A percentile compares a stretch with the other conserved stretches of the same genome.
Evolutionary conservation across 495 filamentous ascomycete species (phyloP).

Genomic region (Aspergillus bertholletiae): DNA sequence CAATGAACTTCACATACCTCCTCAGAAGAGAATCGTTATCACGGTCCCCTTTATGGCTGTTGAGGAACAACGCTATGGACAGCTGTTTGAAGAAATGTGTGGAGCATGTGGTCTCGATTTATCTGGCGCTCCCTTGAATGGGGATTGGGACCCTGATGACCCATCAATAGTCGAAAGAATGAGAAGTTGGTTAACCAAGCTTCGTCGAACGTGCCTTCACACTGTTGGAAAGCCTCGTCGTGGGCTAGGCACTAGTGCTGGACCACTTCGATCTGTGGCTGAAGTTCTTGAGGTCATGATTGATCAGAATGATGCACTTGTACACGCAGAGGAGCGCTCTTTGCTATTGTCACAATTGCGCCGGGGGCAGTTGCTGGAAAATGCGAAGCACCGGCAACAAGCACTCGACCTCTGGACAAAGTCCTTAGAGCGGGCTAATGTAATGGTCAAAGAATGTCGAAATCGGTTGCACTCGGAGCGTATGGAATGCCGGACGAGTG

Average conservation of each 20-base stretch:
- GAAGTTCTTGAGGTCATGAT: slow-evolving; percentile 89
- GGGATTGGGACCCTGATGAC: slow-evolving; percentile 62
- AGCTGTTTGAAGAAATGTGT: slow-evolving; percentile 70
- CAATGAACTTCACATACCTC: slow-evolving; percentile 61
- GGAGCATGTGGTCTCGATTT: slow-evolving; percentile 60
- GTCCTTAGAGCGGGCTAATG: slow-evolving; percentile 50
- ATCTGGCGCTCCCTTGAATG: slow-evolving; percentile 56
- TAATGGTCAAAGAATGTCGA: slow-evolving; percentile 62
- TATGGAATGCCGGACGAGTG: slow-evolving; percentile 17
- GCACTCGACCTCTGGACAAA: slow-evolving; percentile 66
- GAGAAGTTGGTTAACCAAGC: slow-evolving; percentile 62
- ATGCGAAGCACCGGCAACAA: slow-evolving; percentile 49
- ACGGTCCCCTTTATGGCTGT: slow-evolving; percentile 83
- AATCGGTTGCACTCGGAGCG: slow-evolving; percentile 54
- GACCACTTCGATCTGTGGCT: slow-evolving; percentile 70
- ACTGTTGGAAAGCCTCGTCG: slow-evolving; percentile 66
- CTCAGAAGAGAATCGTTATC: slow-evolving; percentile 81
- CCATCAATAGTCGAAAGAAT: slow-evolving; percentile 57
- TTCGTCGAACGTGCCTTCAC: slow-evolving; percentile 86
- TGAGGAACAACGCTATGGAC: slow-evolving; percentile 82
- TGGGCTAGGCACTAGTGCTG: slow-evolving; percentile 59
- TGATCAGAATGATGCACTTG: slow-evolving; percentile 64
- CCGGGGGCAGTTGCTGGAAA: slow-evolving; percentile 72
- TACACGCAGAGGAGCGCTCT: slow-evolving; percentile 63
- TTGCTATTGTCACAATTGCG: slow-evolving; percentile 58